phyloP scores from a whole-genome alignment of 495 filamentous ascomycete species.

The Penicillium cinerascens region DNA sequence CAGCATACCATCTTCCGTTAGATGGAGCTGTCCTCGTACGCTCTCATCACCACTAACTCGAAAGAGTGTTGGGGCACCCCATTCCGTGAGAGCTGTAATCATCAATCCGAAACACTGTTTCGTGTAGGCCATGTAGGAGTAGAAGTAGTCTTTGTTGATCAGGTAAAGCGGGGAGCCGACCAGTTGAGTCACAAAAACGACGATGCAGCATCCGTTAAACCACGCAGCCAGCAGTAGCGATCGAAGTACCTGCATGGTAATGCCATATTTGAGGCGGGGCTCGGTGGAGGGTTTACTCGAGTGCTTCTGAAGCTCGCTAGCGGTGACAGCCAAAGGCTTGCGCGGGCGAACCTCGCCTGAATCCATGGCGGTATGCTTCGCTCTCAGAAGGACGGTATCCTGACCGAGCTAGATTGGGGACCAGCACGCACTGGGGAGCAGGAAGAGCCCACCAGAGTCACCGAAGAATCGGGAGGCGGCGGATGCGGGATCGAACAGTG shows the following conservation, averaged over 20 bases:
- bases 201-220: constrained; percentile 54
- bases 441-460: not conserved
- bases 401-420: not conserved
- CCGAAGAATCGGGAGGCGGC: constrained; percentile 4
- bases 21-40: constrained; percentile 54
- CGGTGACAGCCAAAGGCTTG: constrained; percentile 23
- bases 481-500: constrained; percentile 11
- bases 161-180: constrained; percentile 58
- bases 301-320: constrained; percentile 20
- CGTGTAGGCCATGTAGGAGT: constrained; percentile 62
- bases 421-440: constrained; percentile 1
- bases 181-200: constrained; percentile 53
- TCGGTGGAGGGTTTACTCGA: constrained; percentile 27
- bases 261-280: constrained; percentile 62
- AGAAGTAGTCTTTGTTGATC: constrained; percentile 56
- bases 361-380: constrained; percentile 30
- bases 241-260: constrained; percentile 60
- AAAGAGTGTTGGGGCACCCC: constrained; percentile 58
- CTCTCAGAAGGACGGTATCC: not conserved
- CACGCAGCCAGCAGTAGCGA: constrained; percentile 62
- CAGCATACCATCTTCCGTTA: constrained; percentile 52
- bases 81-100: constrained; percentile 57
- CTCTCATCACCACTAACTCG: constrained; percentile 60
- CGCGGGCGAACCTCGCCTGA: constrained; percentile 41
- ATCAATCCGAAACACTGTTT: constrained; percentile 62